Evolutionary conservation across 1,139 yeast species (phyloP).

Genomic region (Nematodospora anomalae): DNA sequence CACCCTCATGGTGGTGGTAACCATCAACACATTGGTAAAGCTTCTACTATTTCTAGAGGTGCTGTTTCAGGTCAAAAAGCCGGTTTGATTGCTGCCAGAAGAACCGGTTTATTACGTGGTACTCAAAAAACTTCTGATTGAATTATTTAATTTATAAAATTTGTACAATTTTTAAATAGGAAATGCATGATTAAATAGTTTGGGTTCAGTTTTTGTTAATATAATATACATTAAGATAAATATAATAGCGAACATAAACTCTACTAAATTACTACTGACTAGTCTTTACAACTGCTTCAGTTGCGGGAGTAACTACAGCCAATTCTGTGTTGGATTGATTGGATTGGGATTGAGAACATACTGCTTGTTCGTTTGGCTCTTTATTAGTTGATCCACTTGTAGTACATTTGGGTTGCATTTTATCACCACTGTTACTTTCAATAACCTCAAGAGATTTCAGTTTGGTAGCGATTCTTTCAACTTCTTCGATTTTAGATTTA

Average conservation of each 20-base stretch:
- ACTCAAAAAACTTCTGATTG: constrained; percentile 93
- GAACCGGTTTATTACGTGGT: constrained; percentile 99
- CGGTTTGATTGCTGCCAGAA: constrained; percentile 99
- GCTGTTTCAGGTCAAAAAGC: constrained; percentile 99
- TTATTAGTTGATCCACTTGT: background rate
- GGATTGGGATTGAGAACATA: too few relatives aligned
- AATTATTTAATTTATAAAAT: constrained; percentile 24
- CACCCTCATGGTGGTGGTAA: constrained; percentile 99
- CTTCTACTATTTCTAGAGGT: constrained; percentile 99
- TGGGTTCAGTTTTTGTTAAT: constrained; percentile 11
- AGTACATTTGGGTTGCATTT: background rate
- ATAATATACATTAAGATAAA: constrained; percentile 4
- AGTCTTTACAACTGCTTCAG: background rate
- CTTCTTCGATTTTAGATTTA: constrained; percentile 42
- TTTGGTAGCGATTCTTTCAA: constrained; percentile 29
- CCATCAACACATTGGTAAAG: constrained; percentile 99
- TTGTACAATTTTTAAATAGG: constrained; percentile 5
- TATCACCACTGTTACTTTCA: constrained; percentile 1
- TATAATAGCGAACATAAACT: too few relatives aligned
- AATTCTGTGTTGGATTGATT: background rate
- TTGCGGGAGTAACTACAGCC: background rate
- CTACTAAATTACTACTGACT: too few relatives aligned
- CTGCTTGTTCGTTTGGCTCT: too few relatives aligned
- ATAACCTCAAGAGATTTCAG: constrained; percentile 2
- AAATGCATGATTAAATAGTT: constrained; percentile 12